These are phyloP conservation scores for Nakazawaea populi DNA, from an alignment of 805 yeast genomes.

Conservation along the genomic window DNA sequence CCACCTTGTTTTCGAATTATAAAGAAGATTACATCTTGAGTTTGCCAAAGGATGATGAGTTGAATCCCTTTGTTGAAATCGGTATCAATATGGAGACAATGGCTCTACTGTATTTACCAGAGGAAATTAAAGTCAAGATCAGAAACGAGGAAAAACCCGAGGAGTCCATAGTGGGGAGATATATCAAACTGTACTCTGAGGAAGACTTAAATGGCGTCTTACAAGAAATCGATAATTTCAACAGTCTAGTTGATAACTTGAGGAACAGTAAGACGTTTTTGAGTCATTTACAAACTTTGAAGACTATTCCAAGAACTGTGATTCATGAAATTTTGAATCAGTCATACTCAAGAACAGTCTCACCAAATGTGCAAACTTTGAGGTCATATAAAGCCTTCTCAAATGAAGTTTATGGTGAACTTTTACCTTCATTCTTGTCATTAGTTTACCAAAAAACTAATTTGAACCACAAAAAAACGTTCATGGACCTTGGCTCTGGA, in stretches of 20 bases:
- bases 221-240: constrained; percentile 35
- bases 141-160: constrained; percentile 28
- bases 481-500: constrained; percentile 89
- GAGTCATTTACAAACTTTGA: constrained; percentile 22
- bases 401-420: constrained; percentile 86
- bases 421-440: constrained; percentile 72
- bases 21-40: constrained; percentile 44
- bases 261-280: constrained; percentile 26
- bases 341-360: constrained; percentile 70
- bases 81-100: constrained; percentile 42
- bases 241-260: constrained; percentile 30
- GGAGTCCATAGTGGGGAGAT: constrained; percentile 32
- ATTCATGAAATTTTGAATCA: constrained; percentile 68
- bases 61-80: constrained; percentile 61
- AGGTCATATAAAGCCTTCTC: constrained; percentile 80
- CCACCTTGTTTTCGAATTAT: constrained; percentile 38
- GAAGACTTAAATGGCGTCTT: constrained; percentile 25
- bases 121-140: constrained; percentile 24
- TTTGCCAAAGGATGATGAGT: constrained; percentile 46
- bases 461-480: constrained; percentile 46
- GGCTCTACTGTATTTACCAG: constrained; percentile 35
- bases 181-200: constrained; percentile 25
- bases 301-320: constrained; percentile 26
- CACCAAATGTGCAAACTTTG: constrained; percentile 62
- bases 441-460: constrained; percentile 58